A percentile compares a stretch with the other conserved stretches of the same genome.
Conservation (phyloP, 2,329 filamentous ascomycete genomes). For the Fusarium oxysporum region DNA sequence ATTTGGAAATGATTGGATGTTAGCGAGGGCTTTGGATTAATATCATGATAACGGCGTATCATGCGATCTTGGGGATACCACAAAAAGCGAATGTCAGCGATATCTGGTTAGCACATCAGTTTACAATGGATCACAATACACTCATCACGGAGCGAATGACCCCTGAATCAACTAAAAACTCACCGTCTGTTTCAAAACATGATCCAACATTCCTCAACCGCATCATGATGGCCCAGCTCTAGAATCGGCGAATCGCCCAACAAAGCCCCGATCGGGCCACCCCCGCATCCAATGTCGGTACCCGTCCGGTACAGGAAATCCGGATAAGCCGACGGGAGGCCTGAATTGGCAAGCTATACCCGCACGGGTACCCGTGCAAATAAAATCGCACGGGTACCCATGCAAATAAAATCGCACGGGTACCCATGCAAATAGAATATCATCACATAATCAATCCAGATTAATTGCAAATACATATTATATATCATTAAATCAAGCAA, state of each 20-base stretch:
- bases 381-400: too few relatives aligned
- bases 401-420: too few relatives aligned
- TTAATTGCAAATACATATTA: too few relatives aligned
- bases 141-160: neutral
- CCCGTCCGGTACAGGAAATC: slow-evolving; percentile 2
- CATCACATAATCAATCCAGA: too few relatives aligned
- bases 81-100: neutral
- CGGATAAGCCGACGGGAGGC: slow-evolving; percentile 22
- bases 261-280: slow-evolving; percentile 6
- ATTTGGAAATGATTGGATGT: neutral
- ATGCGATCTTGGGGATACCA: neutral
- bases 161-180: neutral
- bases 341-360: too few relatives aligned
- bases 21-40: slow-evolving; percentile 5
- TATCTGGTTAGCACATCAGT: neutral
- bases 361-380: too few relatives aligned
- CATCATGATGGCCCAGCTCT: neutral
- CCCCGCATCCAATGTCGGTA: slow-evolving; percentile 13
- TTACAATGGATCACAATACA: neutral
- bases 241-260: neutral
- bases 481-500: too few relatives aligned
- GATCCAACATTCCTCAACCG: slow-evolving; percentile 28
- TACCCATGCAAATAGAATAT: too few relatives aligned
- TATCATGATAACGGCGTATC: slow-evolving; percentile 21
- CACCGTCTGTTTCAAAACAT: slow-evolving; percentile 3